Evolutionary conservation across 2,329 filamentous ascomycete genomes (phyloP).

Genomic region (Hypomyces rosellus): DNA sequence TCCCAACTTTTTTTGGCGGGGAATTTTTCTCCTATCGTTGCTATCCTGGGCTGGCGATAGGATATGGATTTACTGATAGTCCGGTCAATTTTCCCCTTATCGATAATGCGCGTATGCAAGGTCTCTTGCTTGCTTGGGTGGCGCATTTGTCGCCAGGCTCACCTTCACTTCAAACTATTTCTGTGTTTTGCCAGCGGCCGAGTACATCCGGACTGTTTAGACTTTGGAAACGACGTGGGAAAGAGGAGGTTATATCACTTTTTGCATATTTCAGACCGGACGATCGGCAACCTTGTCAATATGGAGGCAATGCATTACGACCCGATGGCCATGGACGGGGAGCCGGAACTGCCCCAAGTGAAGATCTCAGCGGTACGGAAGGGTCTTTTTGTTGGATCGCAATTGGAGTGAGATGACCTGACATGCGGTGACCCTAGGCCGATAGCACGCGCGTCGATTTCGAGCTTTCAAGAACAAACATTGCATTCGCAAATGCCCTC

Average conservation of each 20-base stretch:
- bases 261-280: conserved; percentile 1
- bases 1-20: conserved; percentile 16
- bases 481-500: conserved; percentile 87
- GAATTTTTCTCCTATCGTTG: conserved; percentile 27
- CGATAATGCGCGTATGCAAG: conserved; percentile 8
- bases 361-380: conserved; percentile 53
- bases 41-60: conserved; percentile 20
- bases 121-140: not conserved
- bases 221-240: no score
- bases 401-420: not conserved
- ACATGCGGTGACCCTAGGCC: conserved; percentile 46
- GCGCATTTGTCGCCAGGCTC: conserved; percentile 4
- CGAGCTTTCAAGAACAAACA: conserved; percentile 80
- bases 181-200: no score
- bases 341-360: conserved; percentile 49
- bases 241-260: no score
- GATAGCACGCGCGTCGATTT: conserved; percentile 81
- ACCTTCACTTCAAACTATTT: conserved; percentile 6
- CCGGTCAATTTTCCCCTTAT: conserved; percentile 13
- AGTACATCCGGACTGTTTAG: no score
- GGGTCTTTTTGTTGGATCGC: not conserved
- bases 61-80: conserved; percentile 25
- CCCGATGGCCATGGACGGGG: conserved; percentile 53
- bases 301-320: conserved; percentile 54
- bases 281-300: conserved; percentile 12